These are phyloP conservation scores for Phytophthora multivora DNA, from an alignment of 352 stramenopile genomes.

Conservation along the genomic window DNA sequence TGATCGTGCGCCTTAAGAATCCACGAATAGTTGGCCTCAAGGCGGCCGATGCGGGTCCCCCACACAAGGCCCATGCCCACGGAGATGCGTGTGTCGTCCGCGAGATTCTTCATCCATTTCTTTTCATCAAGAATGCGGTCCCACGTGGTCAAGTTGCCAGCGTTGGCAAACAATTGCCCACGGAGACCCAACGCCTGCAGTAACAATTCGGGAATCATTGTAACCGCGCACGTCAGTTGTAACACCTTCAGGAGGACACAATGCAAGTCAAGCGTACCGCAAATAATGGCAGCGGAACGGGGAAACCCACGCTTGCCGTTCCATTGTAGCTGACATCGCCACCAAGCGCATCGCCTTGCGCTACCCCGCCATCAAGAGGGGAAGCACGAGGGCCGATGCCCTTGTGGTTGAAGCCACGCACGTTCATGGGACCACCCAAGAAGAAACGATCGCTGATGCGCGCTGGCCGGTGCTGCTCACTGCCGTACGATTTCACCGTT, in stretches of 20 bases:
- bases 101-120: constrained; percentile 91
- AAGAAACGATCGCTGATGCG: constrained; percentile 93
- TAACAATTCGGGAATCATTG: background rate
- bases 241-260: background rate
- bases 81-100: constrained; percentile 85
- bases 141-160: constrained; percentile 91
- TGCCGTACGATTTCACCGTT: constrained; percentile 81
- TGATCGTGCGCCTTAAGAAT: constrained; percentile 83
- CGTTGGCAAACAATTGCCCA: constrained; percentile 90
- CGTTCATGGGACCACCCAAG: constrained; percentile 86
- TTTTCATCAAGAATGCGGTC: constrained; percentile 82
- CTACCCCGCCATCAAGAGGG: constrained; percentile 84
- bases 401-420: constrained; percentile 92
- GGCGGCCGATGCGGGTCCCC: constrained; percentile 83
- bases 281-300: constrained; percentile 81
- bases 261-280: constrained; percentile 51
- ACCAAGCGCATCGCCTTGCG: constrained; percentile 84
- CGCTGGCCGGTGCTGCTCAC: constrained; percentile 72
- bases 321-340: constrained; percentile 90
- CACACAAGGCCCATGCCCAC: constrained; percentile 89
- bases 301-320: constrained; percentile 86
- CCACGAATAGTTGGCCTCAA: constrained; percentile 93
- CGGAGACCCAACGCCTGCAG: constrained; percentile 80
- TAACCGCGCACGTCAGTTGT: constrained; percentile 13
- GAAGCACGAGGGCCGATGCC: constrained; percentile 88